Conservation (phyloP, 1,284 basidiomycete species). For the Agaricales sp. region DNA sequence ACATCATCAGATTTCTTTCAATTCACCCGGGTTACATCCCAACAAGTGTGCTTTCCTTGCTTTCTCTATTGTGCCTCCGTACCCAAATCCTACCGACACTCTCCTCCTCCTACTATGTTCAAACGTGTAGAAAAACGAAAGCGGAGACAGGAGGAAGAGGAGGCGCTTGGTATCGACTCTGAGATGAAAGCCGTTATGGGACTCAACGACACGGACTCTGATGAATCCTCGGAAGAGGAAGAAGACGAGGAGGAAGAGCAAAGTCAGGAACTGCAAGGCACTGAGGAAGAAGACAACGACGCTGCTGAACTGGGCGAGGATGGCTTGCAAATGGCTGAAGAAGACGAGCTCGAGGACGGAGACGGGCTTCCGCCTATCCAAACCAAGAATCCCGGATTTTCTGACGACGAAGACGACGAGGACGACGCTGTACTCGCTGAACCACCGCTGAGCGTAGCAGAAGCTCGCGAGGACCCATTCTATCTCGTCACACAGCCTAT, state of each 20-base stretch:
- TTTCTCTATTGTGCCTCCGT: background rate
- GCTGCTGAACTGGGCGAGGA: constrained; percentile 18
- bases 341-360: constrained; percentile 9
- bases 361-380: background rate
- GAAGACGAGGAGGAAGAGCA: constrained; percentile 16
- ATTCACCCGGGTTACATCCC: background rate
- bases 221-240: constrained; percentile 35
- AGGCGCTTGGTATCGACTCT: constrained; percentile 59
- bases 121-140: constrained; percentile 70
- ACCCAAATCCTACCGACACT: background rate
- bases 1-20: too few species aligned
- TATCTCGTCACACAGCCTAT: constrained; percentile 47
- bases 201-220: constrained; percentile 64
- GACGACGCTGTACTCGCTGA: constrained; percentile 21
- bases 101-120: constrained; percentile 47
- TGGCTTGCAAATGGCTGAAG: constrained; percentile 14
- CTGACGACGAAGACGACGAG: constrained; percentile 19
- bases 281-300: constrained; percentile 16
- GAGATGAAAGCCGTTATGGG: constrained; percentile 65
- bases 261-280: constrained; percentile 2
- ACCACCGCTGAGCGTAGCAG: constrained; percentile 43
- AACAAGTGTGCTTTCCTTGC: background rate
- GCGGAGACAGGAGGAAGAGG: constrained; percentile 55
- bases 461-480: constrained; percentile 55
- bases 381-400: background rate